phyloP scores from a whole-genome alignment of 2,329 filamentous ascomycete genomes.

The Stemphylium lycopersici region DNA sequence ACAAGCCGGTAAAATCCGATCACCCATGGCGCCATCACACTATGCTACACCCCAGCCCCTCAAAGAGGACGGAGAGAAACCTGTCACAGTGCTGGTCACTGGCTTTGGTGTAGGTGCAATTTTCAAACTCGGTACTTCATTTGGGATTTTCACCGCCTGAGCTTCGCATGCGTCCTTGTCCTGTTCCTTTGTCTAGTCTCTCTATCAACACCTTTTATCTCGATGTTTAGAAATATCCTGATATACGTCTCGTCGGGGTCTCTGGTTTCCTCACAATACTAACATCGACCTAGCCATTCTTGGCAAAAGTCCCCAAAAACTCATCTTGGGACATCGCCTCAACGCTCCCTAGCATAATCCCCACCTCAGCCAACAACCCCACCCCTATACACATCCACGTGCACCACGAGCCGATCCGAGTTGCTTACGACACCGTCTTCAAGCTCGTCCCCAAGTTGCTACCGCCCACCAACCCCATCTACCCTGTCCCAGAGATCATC shows the following conservation, averaged over 20 bases:
- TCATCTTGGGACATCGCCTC: conserved; percentile 49
- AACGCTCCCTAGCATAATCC: conserved; percentile 43
- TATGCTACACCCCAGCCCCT: conserved; percentile 41
- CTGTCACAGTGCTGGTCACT: conserved; percentile 46
- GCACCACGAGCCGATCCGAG: conserved; percentile 43
- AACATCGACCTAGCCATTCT: conserved; percentile 37
- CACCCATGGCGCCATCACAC: conserved; percentile 23
- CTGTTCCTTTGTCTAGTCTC: too few species aligned
- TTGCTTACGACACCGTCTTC: conserved; percentile 42
- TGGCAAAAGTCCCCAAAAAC: conserved; percentile 39
- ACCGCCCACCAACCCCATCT: conserved; percentile 23
- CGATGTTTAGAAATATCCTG: too few species aligned
- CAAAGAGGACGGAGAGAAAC: conserved; percentile 34
- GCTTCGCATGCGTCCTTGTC: too few species aligned
- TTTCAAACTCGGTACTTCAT: not conserved
- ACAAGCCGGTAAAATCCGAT: not conserved
- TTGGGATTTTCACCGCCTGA: too few species aligned
- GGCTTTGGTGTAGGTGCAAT: conserved; percentile 42
- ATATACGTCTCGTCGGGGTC: too few species aligned
- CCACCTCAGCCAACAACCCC: conserved; percentile 26
- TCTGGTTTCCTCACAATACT: conserved; percentile 1
- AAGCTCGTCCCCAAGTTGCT: conserved; percentile 37
- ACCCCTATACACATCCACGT: conserved; percentile 46
- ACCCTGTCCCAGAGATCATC: conserved; percentile 38
- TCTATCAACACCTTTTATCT: too few species aligned